Base-by-base conservation (phyloP, 176 grass and related monocot species). In the Oryza australiensis region DNA sequence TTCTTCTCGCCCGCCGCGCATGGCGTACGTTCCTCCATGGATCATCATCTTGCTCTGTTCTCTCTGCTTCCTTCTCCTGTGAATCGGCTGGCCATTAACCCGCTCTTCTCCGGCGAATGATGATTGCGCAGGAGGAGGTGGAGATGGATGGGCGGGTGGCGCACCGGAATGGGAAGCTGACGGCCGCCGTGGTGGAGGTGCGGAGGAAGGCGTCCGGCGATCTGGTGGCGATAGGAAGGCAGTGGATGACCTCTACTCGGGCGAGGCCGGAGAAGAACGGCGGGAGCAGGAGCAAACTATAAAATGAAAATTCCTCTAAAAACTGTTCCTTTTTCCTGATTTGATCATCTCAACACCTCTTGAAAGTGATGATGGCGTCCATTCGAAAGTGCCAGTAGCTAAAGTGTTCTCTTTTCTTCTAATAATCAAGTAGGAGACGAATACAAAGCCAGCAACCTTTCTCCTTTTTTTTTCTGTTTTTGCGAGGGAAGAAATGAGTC, bases 161-260 rank as follows among this genome's bases (percentile, higher is more conserved):
- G 55, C 41, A 86, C 26, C 71, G 77, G 49, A 92, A 86, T 34
- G 83, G 87, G 62, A 83, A 34, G 83, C 51, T 92, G 42, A 87
- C 74, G 41, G 79, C 78, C 29, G 86, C 83, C 69, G 37, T 79
- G 55, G 90, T 87, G 76, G 74, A 89, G 48, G 71, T 87, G 28
- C 59, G 87, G 34, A 89, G 87, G 75, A 87, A 73, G 74, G 83
- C 0, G 11, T 46, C 55, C 53, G 75, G 75, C 16, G 57, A 81
- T 66, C 63, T 92, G 69, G 75, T 92, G 33, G 87, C 79, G 26
- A 32, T 87, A 10, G 90, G 80, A 24, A 83, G 80, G 80, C 75
- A 89, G 82, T 87, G 87, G 90, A 92, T 84, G 90, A 76, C 79
- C 9, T 10, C 77, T 16, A 35, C 82, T 0, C 64, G 49, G 22